phyloP scores from a whole-genome alignment of 2,329 filamentous ascomycete species.

The Juglanconis oblonga region DNA sequence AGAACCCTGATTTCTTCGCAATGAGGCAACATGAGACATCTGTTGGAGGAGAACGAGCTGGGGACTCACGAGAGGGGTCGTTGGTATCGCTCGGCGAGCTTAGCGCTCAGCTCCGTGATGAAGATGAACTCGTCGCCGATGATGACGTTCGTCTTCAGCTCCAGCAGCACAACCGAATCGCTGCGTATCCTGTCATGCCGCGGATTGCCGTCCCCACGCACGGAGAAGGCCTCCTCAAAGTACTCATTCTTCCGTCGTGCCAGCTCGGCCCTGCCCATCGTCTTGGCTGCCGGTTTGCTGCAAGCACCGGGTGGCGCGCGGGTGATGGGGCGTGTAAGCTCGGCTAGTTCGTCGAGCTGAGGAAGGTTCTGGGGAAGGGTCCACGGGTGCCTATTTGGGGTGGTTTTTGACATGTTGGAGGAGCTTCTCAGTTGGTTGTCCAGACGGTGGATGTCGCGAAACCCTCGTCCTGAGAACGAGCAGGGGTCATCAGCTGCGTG shows the following conservation, averaged over 20 bases:
- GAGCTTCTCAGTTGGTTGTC: slow-evolving; percentile 17
- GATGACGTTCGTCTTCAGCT: slow-evolving; percentile 62
- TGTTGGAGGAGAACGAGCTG: neutral
- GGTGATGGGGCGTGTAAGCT: slow-evolving; percentile 37
- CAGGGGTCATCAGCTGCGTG: neutral
- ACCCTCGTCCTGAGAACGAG: neutral
- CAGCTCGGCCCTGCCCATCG: slow-evolving; percentile 31
- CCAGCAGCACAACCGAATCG: slow-evolving; percentile 59
- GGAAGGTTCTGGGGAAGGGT: slow-evolving; percentile 20
- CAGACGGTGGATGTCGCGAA: neutral
- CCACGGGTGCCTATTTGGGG: slow-evolving; percentile 21
- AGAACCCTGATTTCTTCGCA: neutral
- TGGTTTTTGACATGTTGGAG: slow-evolving; percentile 31
- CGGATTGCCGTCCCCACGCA: slow-evolving; percentile 28
- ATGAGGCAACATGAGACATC: neutral
- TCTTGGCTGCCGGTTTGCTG: slow-evolving; percentile 26
- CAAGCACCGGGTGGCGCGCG: slow-evolving; percentile 38
- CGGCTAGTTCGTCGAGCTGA: slow-evolving; percentile 34
- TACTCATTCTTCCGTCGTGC: slow-evolving; percentile 39
- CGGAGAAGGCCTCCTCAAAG: slow-evolving; percentile 43
- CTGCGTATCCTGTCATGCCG: slow-evolving; percentile 46
- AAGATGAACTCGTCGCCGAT: slow-evolving; percentile 74
- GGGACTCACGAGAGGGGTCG: slow-evolving; percentile 59
- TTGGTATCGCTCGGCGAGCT: slow-evolving; percentile 72
- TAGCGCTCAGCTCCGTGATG: slow-evolving; percentile 69